These are phyloP conservation scores for Dipteronia sinensis DNA, from an alignment of 345 rosid genomes.

Conservation along the genomic window DNA sequence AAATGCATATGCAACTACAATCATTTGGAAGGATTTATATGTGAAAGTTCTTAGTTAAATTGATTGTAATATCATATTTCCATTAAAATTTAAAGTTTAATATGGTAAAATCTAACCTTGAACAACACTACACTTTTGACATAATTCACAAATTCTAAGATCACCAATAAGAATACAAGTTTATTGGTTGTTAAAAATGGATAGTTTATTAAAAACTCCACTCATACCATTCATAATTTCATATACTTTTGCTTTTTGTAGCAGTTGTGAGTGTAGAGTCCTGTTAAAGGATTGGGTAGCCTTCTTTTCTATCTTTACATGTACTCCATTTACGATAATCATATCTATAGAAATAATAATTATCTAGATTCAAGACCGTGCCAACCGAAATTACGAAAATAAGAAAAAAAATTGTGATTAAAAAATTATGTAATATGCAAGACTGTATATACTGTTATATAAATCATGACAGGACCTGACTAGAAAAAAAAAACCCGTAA, in stretches of 20 bases:
- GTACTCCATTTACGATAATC: conserved; percentile 20
- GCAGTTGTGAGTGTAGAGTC: conserved; percentile 10
- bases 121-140: background rate
- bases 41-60: background rate
- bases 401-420: too few species aligned
- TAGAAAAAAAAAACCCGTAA: too few species aligned
- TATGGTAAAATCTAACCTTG: background rate
- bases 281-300: conserved; percentile 8
- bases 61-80: background rate
- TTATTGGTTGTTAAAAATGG: background rate
- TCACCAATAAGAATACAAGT: background rate
- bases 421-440: too few species aligned
- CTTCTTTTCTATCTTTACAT: conserved; percentile 11
- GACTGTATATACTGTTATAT: too few species aligned
- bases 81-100: too few species aligned
- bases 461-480: too few species aligned
- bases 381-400: too few species aligned
- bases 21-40: background rate
- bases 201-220: background rate
- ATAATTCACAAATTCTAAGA: background rate
- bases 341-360: too few species aligned
- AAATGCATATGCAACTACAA: too few species aligned
- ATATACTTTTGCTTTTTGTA: background rate
- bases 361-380: too few species aligned
- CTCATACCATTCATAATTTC: background rate